Evolutionary conservation across 2,329 filamentous ascomycete species (phyloP).

Genomic region (Aureobasidium subglaciale): DNA sequence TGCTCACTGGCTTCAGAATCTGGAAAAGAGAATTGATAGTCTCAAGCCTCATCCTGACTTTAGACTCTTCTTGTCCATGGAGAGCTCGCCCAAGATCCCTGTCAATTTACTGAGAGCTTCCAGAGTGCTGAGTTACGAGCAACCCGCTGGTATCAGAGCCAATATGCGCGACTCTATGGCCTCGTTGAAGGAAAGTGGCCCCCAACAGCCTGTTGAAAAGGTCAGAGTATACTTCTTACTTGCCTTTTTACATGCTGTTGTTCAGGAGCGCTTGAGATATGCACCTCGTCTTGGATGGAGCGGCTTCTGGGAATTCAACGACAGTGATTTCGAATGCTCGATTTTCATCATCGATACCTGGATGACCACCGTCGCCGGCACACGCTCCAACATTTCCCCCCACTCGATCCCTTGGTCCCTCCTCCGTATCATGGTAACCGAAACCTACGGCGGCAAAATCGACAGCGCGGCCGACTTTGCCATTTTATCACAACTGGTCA

Average conservation of each 20-base stretch:
- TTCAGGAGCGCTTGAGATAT: constrained; percentile 91
- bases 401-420: constrained; percentile 95
- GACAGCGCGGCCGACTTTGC: constrained; percentile 82
- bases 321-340: constrained; percentile 96
- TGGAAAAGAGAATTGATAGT: constrained; percentile 93
- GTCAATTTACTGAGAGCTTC: constrained; percentile 92
- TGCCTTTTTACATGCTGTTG: constrained; percentile 89
- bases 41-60: constrained; percentile 92
- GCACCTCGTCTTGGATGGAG: constrained; percentile 94
- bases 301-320: constrained; percentile 99
- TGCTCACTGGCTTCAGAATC: constrained; percentile 89
- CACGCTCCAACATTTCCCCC: constrained; percentile 86
- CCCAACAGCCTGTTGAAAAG: constrained; percentile 73
- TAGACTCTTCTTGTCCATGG: constrained; percentile 95
- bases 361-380: constrained; percentile 75
- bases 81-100: constrained; percentile 91
- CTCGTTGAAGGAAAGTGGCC: constrained; percentile 48
- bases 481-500: constrained; percentile 65
- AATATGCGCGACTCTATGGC: constrained; percentile 98
- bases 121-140: constrained; percentile 93
- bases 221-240: constrained; percentile 82
- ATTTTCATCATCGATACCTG: constrained; percentile 93
- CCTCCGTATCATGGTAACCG: constrained; percentile 79
- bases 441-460: constrained; percentile 97
- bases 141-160: constrained; percentile 88